These are phyloP conservation scores for Xylaria hypoxylon DNA, from an alignment of 2,329 filamentous ascomycete genomes.

Conservation along the genomic window DNA sequence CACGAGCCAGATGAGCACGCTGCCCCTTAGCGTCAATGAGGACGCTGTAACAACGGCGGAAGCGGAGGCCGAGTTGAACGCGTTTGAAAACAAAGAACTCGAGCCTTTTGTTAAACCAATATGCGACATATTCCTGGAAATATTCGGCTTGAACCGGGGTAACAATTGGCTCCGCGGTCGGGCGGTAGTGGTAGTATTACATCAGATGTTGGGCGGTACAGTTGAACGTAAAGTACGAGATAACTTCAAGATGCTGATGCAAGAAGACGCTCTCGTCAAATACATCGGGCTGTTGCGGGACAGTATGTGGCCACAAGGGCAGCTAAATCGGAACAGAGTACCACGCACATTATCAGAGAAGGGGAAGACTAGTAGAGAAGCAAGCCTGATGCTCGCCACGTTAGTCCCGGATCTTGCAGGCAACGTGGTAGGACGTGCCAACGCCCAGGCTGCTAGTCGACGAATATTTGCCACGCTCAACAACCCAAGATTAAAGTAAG, in stretches of 20 bases:
- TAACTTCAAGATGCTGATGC: conserved; percentile 76
- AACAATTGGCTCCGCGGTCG: conserved; percentile 98
- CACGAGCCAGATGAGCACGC: conserved; percentile 70
- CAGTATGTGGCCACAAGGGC: conserved; percentile 83
- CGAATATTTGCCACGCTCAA: conserved; percentile 92
- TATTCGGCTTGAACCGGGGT: conserved; percentile 92
- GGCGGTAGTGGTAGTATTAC: conserved; percentile 94
- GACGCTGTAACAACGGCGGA: conserved; percentile 71
- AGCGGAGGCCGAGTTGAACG: conserved; percentile 92
- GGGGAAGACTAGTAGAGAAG: conserved; percentile 83
- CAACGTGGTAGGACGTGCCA: conserved; percentile 91
- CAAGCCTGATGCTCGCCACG: conserved; percentile 87
- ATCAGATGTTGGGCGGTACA: conserved; percentile 94
- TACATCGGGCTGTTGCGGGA: conserved; percentile 81
- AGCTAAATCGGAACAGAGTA: conserved; percentile 61
- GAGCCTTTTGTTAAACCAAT: conserved; percentile 99
- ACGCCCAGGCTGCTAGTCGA: conserved; percentile 89
- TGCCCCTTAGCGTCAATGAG: conserved; percentile 64
- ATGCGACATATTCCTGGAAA: conserved; percentile 95
- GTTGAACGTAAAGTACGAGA: conserved; percentile 97
- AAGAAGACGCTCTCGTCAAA: conserved; percentile 81
- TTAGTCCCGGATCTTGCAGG: conserved; percentile 91
- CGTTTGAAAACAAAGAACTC: conserved; percentile 88
- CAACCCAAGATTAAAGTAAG: conserved; percentile 88
- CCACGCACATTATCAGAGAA: conserved; percentile 78